Evolutionary conservation across 192 early-diverging fungal genomes (phyloP), one percentile per base, ranked within the genome.

Genomic region (Mortierella claussenii): DNA sequence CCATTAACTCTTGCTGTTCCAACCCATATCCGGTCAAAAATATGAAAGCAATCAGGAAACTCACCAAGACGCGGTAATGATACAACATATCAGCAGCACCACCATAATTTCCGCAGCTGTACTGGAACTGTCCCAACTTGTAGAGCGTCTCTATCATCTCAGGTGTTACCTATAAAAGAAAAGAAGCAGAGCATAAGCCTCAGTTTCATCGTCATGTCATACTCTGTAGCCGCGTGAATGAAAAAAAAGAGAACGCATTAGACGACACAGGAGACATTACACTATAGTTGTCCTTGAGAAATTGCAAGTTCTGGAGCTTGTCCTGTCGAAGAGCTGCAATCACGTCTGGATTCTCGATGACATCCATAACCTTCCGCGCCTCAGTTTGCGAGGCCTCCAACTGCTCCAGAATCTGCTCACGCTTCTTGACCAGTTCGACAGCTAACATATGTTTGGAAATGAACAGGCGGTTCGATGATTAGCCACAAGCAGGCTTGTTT

Each of bases 71-170:
- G 63, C 95, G 93, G 86, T 92, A 98, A 78, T 97, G 95, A 68
- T 94, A 95, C 60, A 98, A 82, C 87, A 96, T 92, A 70, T 96
- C 95, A 5, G 96, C 93, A 52, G 94, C 92, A 56, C 90, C 91
- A 56, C 88, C 88, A 79, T 98, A 97, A 79, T 92, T 92, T 69
- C 96, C 96, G 82, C 93, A 92, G 80, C 88, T 92, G 84, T 92
- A 98, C 86, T 96, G 93, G 75, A 94, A 93, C 79, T 92, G 89
- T 27, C 95, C 94, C 69, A 89, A 93, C 48, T 94, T 89, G 85
- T 95, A 98, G 69, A 97, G 83, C 46, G 90, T 86, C 55, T 89
- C 83, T 40, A 96, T 85, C 90, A 93, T 94, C 61, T 93, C 92
- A 18, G 90, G 86, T 30, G 91, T 94, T 83, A 94, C 90, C 91